phyloP scores from a whole-genome alignment of 208 protist species.

The Giardia muris region DNA sequence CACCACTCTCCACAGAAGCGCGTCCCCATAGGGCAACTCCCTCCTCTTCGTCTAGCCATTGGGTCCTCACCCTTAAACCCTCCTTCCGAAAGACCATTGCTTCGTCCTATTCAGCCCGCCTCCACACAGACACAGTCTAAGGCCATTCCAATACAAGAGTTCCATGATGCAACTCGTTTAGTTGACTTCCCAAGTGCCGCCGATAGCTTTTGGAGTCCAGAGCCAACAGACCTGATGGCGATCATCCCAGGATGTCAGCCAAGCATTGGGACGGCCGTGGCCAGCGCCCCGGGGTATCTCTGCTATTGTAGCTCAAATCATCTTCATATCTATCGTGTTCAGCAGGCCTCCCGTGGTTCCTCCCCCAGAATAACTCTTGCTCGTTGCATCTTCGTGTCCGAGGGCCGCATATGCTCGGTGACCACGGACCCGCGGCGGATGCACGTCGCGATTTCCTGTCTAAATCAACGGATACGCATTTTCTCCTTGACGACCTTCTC shows the following conservation, averaged over 20 bases:
- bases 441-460: background rate
- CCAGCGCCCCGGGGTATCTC: background rate
- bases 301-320: background rate
- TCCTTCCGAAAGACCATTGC: too few species aligned
- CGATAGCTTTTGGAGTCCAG: too few species aligned
- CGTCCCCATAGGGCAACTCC: too few species aligned
- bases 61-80: too few species aligned
- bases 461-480: background rate
- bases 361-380: background rate
- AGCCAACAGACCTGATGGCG: background rate
- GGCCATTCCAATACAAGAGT: too few species aligned
- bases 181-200: too few species aligned
- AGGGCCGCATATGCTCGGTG: background rate
- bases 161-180: too few species aligned
- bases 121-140: too few species aligned
- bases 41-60: too few species aligned
- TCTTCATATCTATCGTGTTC: background rate
- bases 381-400: background rate
- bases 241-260: background rate
- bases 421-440: background rate
- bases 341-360: background rate
- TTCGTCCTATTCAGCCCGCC: too few species aligned
- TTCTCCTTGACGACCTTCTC: background rate
- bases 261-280: background rate
- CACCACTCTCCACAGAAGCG: too few species aligned